Evolutionary conservation across 2,329 filamentous ascomycete species (phyloP).

Genomic region (Metarhizium anisopliae): DNA sequence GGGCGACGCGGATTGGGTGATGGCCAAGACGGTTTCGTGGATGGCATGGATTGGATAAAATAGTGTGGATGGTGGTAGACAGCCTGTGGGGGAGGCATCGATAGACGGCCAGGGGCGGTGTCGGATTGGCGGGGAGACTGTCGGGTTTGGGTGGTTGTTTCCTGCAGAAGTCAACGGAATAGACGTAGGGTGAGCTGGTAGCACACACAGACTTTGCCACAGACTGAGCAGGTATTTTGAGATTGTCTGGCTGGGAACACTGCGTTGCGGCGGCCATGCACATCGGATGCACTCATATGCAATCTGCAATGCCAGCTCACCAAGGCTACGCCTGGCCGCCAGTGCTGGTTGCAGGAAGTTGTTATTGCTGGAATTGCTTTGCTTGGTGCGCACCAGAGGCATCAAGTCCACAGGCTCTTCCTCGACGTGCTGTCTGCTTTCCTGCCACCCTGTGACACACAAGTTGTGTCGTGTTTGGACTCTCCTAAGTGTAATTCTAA

Average conservation of each 20-base stretch:
- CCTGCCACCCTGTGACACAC: not conserved
- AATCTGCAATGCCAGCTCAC: constrained; percentile 15
- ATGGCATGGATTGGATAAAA: constrained; percentile 11
- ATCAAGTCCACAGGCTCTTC: not conserved
- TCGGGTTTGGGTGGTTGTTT: not conserved
- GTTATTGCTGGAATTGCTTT: not conserved
- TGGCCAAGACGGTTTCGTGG: constrained; percentile 10
- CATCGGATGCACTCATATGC: constrained; percentile 5
- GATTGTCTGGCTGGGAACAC: not conserved
- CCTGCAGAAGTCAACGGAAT: too few species aligned
- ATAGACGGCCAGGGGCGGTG: not conserved
- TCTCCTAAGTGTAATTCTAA: not conserved
- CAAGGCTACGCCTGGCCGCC: not conserved
- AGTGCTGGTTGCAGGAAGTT: not conserved
- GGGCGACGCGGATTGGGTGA: constrained; percentile 18
- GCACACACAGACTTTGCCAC: too few species aligned
- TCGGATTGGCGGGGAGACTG: not conserved
- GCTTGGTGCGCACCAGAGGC: not conserved
- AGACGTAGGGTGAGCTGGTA: too few species aligned
- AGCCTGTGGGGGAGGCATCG: not conserved
- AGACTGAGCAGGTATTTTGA: not conserved
- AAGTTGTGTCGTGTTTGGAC: not conserved
- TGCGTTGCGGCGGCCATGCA: not conserved
- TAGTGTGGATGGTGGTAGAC: not conserved
- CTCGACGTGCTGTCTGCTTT: not conserved